Conservation (phyloP, 1,284 basidiomycete genomes). For the Trichosporon sp. region DNA sequence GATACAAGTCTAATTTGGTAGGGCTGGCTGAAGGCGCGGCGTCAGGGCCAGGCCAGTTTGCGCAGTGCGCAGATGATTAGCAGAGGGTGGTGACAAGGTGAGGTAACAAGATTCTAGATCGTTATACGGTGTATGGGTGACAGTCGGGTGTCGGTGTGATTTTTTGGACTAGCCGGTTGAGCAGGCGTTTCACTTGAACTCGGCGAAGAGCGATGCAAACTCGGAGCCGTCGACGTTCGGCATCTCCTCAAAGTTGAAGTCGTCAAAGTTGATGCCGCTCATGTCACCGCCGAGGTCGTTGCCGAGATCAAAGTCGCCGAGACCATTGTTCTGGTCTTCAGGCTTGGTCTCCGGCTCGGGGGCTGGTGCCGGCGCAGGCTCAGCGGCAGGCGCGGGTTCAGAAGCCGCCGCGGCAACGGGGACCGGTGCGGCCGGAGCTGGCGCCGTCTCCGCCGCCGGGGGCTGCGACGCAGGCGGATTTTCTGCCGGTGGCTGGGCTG, state of each 20-base stretch:
- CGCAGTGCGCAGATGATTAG: background rate
- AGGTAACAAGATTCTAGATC: background rate
- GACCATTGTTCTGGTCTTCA: background rate
- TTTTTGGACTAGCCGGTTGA: background rate
- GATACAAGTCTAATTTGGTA: slow-evolving; percentile 1
- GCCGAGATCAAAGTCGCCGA: background rate
- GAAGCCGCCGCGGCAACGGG: background rate
- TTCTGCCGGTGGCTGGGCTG: background rate
- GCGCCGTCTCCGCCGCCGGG: background rate
- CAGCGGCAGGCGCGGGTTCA: background rate
- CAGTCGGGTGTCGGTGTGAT: background rate
- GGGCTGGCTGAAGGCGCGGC: background rate
- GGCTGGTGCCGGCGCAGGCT: background rate
- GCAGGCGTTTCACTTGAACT: slow-evolving; percentile 24
- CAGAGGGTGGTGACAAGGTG: background rate
- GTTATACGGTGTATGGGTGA: background rate
- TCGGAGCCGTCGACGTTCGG: slow-evolving; percentile 33
- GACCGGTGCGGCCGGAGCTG: background rate
- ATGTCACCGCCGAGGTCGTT: slow-evolving; percentile 12
- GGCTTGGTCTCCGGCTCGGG: background rate
- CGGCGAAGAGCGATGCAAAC: slow-evolving; percentile 33
- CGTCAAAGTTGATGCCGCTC: slow-evolving; percentile 30
- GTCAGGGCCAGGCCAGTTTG: background rate
- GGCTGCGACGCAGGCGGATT: background rate
- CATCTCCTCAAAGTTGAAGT: slow-evolving; percentile 34